Percentiles rank a stretch among this genome's conserved stretches.
Conservation (phyloP, 139 green algal species). For the Dunaliella primolecta region DNA sequence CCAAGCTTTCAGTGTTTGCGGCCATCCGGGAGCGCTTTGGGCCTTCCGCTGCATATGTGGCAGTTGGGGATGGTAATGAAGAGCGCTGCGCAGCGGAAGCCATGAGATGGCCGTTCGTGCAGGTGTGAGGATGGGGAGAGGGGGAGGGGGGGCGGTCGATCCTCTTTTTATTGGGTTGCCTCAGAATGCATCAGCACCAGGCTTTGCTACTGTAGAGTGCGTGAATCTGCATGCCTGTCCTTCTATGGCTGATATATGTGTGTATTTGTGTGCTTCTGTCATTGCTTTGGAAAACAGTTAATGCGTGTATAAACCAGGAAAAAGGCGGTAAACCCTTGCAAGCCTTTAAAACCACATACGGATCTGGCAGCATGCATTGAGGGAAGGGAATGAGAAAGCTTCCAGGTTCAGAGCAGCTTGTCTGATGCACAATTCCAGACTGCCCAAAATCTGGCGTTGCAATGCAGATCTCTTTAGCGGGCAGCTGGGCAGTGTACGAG, state of each 20-base stretch:
- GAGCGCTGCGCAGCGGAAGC: neutral
- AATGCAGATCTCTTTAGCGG: neutral
- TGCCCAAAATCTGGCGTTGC: neutral
- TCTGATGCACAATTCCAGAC: neutral
- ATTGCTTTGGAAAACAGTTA: too few species aligned
- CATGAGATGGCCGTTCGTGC: conserved; percentile 1
- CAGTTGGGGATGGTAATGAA: neutral
- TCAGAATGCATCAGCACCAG: neutral
- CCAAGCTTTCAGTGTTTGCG: neutral
- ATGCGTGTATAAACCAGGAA: too few species aligned
- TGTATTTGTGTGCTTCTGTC: neutral
- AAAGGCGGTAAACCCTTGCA: too few species aligned
- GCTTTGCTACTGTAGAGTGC: neutral
- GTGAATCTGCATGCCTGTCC: neutral
- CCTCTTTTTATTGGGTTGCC: neutral
- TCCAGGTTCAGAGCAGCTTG: neutral
- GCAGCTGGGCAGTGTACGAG: neutral
- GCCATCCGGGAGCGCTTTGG: neutral
- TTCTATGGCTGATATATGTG: neutral
- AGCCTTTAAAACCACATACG: too few species aligned
- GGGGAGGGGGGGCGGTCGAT: neutral
- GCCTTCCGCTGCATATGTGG: neutral
- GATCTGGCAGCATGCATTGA: neutral
- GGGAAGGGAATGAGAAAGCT: neutral
- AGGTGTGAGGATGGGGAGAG: too few species aligned